These are phyloP conservation scores for Xerocomus brunneocitrinus DNA, from an alignment of 768 basidiomycete species.

Conservation along the genomic window DNA sequence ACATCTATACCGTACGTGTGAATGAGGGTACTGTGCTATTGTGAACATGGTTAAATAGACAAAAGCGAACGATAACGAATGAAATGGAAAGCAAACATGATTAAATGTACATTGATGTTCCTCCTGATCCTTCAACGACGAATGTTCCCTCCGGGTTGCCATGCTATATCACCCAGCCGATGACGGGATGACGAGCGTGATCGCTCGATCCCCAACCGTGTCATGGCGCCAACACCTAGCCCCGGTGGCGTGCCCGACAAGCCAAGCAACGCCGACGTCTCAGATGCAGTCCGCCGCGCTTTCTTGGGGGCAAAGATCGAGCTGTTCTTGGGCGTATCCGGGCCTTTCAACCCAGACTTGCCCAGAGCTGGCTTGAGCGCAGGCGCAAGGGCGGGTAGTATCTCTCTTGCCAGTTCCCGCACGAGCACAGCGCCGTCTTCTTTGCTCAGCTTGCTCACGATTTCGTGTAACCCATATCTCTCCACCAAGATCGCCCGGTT, in stretches of 20 bases:
- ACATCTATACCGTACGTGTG: slow-evolving; percentile 22
- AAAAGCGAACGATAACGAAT: slow-evolving; percentile 10
- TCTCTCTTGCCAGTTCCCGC: slow-evolving; percentile 82
- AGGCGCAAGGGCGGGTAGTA: slow-evolving; percentile 71
- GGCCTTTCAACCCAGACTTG: slow-evolving; percentile 28
- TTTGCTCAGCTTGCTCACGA: slow-evolving; percentile 75
- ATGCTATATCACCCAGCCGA: slow-evolving; percentile 58
- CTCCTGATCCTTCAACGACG: slow-evolving; percentile 20
- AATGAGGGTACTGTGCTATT: slow-evolving; percentile 27
- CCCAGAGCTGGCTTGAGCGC: slow-evolving; percentile 53
- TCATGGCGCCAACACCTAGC: slow-evolving; percentile 7
- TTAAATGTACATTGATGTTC: slow-evolving; percentile 7
- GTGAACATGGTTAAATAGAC: slow-evolving; percentile 15
- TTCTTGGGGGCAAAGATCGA: slow-evolving; percentile 56
- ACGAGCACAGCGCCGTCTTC: slow-evolving; percentile 91
- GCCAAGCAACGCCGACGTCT: slow-evolving; percentile 43
- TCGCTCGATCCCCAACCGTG: slow-evolving; percentile 33
- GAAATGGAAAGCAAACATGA: slow-evolving; percentile 11
- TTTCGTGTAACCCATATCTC: slow-evolving; percentile 72
- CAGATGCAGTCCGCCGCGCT: slow-evolving; percentile 66
- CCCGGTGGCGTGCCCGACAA: slow-evolving; percentile 19
- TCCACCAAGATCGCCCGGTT: slow-evolving; percentile 80
- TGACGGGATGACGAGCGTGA: slow-evolving; percentile 43
- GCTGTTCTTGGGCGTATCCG: slow-evolving; percentile 36
- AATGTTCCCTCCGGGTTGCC: slow-evolving; percentile 35